Base-by-base conservation (phyloP, 2,329 filamentous ascomycete genomes). In the Diaporthe vaccinii region DNA sequence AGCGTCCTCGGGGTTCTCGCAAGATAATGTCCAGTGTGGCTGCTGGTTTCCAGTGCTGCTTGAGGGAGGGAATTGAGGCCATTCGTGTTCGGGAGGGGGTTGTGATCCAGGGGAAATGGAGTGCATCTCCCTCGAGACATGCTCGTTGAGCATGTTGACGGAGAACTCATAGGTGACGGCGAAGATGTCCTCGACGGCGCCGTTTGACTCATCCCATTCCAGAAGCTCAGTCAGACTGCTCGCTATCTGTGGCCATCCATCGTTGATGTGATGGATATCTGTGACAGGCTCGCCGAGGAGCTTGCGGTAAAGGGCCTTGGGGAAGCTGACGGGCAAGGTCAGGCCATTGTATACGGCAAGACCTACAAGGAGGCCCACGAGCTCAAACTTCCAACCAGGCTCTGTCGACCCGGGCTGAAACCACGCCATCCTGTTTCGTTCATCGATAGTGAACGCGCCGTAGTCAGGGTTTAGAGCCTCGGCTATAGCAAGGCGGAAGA, bases 261-360 rank as follows among this genome's bases (percentile, higher is more conserved):
- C 96, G 3, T 89, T 87, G 77, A 98, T 95, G 81, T 96, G 92
- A 62, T 95, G 90, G 2, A 97, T 86, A 74, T 92, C 89, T 46
- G 91, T 91, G 22, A 94, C 91, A 12, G 92, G 91, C 75, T 93
- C 87, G 12, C 90, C 91, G 0, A 98, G 87, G 0, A 98, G 88
- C 79, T 94, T 94, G 72, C 91, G 90, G 84, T 99, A 99, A 4
- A 99, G 89, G 0, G 93, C 94, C 74, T 91, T 89, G 0, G 97
- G 97, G 76, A 99, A 97, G 1, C 93, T 98, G 57, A 98, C 89
- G 0, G 97, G 97, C 1, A 99, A 87, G 0, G 96, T 98, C 34
- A 98, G 87, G 1, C 96, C 96, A 78, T 99, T 99, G 85, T 97
- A 98, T 6, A 98, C 86, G 7, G 97, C 97, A 25, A 99, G 88